A percentile compares a stretch with the other conserved stretches of the same genome.
Evolutionary conservation across 768 basidiomycete species (phyloP).

Genomic region (Lactarius psammicola): DNA sequence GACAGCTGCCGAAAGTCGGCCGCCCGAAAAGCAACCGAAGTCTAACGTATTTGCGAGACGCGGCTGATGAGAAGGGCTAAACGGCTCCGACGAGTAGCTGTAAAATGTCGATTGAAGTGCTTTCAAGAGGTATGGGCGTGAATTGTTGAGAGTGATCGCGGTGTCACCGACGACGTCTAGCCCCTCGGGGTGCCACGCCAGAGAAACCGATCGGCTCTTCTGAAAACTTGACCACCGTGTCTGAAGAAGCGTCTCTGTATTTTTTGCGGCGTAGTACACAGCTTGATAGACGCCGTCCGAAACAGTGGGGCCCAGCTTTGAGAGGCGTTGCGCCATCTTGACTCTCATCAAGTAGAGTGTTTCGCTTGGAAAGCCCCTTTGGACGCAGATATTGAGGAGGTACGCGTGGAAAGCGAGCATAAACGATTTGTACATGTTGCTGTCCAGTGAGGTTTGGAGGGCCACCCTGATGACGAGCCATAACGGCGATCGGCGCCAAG

Average conservation of each 20-base stretch:
- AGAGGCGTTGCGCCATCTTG: not conserved
- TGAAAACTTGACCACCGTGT: not conserved
- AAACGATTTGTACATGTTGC: not conserved
- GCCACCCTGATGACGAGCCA: conserved; percentile 36
- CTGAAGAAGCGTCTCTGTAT: not conserved
- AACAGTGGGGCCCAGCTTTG: not conserved
- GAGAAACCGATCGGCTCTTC: not conserved
- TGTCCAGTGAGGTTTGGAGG: conserved; percentile 32
- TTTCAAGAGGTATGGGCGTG: not conserved
- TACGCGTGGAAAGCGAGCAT: not conserved
- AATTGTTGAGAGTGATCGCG: not conserved
- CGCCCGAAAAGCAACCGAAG: not conserved
- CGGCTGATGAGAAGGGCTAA: not conserved
- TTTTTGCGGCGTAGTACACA: not conserved
- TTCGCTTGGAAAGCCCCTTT: not conserved
- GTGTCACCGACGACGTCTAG: not conserved
- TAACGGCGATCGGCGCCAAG: conserved; percentile 9
- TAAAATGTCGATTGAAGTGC: not conserved
- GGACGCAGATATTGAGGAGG: not conserved
- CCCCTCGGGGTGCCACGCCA: not conserved
- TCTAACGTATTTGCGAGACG: not conserved
- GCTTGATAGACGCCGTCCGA: not conserved
- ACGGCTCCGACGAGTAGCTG: not conserved
- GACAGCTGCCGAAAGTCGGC: not conserved
- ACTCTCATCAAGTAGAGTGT: not conserved